A percentile compares a stretch with the other conserved stretches of the same genome.
Evolutionary conservation across 148 eudicot genomes (phyloP).

Genomic region (Fagopyrum homotropicum): DNA sequence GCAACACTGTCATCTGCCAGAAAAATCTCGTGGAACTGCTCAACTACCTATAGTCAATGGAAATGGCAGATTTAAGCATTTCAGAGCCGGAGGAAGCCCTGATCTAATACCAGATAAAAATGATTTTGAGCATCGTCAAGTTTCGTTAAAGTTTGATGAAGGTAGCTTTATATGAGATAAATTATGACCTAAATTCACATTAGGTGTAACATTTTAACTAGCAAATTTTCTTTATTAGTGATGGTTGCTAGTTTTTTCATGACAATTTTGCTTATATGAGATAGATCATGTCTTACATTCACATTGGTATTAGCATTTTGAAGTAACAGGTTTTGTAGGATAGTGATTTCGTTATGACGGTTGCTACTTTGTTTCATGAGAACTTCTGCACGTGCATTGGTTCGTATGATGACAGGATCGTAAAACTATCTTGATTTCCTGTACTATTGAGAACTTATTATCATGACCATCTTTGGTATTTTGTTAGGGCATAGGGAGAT

Average conservation of each 20-base stretch:
- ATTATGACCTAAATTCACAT: not conserved
- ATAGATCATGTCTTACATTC: not conserved
- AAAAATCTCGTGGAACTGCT: constrained; percentile 31
- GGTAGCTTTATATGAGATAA: not conserved
- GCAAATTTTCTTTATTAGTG: no score
- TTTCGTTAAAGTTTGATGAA: not conserved
- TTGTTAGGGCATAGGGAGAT: not conserved
- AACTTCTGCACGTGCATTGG: not conserved
- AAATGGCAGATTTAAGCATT: constrained; percentile 31
- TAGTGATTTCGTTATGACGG: not conserved
- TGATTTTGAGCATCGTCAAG: constrained; percentile 19
- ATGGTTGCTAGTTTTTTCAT: not conserved
- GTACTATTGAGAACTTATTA: not conserved
- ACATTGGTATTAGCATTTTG: not conserved
- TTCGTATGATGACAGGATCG: not conserved
- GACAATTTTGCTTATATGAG: not conserved
- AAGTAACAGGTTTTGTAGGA: not conserved
- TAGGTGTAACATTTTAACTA: no score
- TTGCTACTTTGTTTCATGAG: not conserved
- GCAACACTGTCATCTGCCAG: constrained; percentile 52
- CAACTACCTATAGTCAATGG: constrained; percentile 25
- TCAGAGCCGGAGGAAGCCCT: constrained; percentile 26
- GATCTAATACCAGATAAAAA: constrained; percentile 19
- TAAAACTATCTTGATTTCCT: not conserved
- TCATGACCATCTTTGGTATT: not conserved